These are phyloP conservation scores for Acanthamoeba pearcei DNA, from an alignment of 208 protist species.

Conservation along the genomic window DNA sequence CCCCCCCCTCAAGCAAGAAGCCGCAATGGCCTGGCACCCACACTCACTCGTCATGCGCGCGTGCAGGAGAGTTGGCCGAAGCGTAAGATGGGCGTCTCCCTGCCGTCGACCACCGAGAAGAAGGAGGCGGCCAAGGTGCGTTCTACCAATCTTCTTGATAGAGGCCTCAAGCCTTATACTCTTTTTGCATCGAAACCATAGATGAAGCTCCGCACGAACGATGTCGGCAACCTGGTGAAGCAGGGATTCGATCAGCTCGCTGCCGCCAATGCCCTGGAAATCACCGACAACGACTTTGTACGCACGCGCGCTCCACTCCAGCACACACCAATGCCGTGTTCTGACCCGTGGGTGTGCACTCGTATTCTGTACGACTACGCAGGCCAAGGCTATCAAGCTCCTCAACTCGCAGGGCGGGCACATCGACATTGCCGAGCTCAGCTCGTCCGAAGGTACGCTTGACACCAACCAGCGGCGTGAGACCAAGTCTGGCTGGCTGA, in stretches of 20 bases:
- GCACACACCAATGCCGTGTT: neutral
- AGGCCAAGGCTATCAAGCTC: constrained; percentile 9
- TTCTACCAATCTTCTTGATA: neutral
- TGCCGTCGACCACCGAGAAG: neutral
- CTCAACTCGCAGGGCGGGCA: neutral
- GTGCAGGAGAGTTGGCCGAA: constrained; percentile 30
- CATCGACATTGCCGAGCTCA: neutral
- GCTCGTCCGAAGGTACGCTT: neutral
- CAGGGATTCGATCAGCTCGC: constrained; percentile 58
- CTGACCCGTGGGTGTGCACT: neutral
- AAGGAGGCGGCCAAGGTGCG: neutral
- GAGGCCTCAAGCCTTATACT: neutral
- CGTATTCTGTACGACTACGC: neutral
- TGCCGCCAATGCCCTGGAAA: constrained; percentile 48
- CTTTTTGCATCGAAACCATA: neutral
- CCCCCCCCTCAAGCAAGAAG: neutral
- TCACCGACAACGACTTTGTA: constrained; percentile 33
- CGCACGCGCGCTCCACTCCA: neutral
- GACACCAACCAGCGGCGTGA: neutral
- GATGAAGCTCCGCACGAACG: constrained; percentile 39
- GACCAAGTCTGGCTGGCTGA: neutral
- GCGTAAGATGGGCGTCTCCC: constrained; percentile 40
- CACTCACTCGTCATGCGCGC: too few relatives aligned
- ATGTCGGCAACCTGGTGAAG: constrained; percentile 24
- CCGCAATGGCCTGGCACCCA: neutral